phyloP scores from a whole-genome alignment of 1,284 basidiomycete genomes.

The Takashimella koratensis region DNA sequence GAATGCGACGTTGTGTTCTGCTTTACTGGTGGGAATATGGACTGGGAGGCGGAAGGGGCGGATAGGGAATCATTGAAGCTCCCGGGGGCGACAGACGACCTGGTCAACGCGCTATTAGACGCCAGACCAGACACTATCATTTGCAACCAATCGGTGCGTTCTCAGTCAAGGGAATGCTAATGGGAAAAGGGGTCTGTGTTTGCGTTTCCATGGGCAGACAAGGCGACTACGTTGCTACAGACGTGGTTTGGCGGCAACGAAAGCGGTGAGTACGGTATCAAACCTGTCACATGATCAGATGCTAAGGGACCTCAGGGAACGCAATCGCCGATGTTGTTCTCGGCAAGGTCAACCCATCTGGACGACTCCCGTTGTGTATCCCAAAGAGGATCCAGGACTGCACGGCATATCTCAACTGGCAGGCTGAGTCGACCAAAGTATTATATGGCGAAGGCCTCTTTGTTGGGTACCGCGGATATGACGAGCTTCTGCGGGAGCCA shows the following conservation, averaged over 20 bases:
- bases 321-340: slow-evolving; percentile 74
- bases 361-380: slow-evolving; percentile 71
- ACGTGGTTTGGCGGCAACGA: slow-evolving; percentile 80
- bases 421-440: slow-evolving; percentile 58
- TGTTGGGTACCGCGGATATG: slow-evolving; percentile 71
- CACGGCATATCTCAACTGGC: slow-evolving; percentile 65
- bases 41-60: slow-evolving; percentile 49
- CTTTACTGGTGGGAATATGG: slow-evolving; percentile 60
- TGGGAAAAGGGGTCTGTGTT: slow-evolving; percentile 61
- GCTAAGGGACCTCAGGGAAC: too few species aligned
- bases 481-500: slow-evolving; percentile 61
- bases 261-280: too few species aligned
- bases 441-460: slow-evolving; percentile 51
- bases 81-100: slow-evolving; percentile 56
- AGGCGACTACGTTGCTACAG: slow-evolving; percentile 64
- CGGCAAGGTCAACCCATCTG: slow-evolving; percentile 71
- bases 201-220: slow-evolving; percentile 67
- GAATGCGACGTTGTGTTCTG: slow-evolving; percentile 60
- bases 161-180: too few species aligned
- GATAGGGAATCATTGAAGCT: slow-evolving; percentile 47
- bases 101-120: slow-evolving; percentile 61
- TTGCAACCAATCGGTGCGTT: slow-evolving; percentile 63
- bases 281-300: too few species aligned
- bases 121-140: slow-evolving; percentile 71
- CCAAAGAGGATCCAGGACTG: slow-evolving; percentile 68